These are phyloP conservation scores for Mortierella claussenii DNA, from an alignment of 192 early-diverging fungal genomes.

Conservation along the genomic window DNA sequence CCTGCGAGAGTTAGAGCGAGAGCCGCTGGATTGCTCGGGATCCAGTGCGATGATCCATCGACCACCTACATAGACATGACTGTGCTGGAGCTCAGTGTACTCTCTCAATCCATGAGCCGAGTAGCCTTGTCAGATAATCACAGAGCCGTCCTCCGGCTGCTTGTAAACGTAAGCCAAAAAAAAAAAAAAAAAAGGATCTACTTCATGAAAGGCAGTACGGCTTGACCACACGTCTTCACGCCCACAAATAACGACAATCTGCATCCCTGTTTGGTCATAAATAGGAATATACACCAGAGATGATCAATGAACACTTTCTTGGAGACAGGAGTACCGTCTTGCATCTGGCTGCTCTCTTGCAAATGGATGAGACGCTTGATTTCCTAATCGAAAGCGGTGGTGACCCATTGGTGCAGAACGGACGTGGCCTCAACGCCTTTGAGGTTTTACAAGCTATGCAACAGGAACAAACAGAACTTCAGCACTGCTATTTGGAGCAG, in stretches of 20 bases:
- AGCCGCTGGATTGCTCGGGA: slow-evolving; percentile 1
- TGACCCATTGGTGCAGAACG: slow-evolving; percentile 3
- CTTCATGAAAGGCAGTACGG: background rate
- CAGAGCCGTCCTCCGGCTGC: background rate
- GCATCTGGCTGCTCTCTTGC: slow-evolving; percentile 24
- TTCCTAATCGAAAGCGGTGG: slow-evolving; percentile 10
- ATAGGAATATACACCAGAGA: slow-evolving; percentile 2
- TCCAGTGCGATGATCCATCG: slow-evolving; percentile 2
- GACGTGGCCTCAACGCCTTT: slow-evolving; percentile 9
- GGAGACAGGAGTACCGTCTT: slow-evolving; percentile 10
- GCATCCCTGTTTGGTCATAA: too few species aligned
- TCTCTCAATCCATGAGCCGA: background rate
- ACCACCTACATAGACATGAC: background rate
- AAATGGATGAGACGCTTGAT: background rate
- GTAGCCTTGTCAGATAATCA: background rate
- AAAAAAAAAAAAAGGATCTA: background rate
- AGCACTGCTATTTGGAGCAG: too few species aligned
- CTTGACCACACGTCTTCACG: too few species aligned
- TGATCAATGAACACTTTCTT: slow-evolving; percentile 6
- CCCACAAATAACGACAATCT: too few species aligned
- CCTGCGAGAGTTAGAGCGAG: background rate
- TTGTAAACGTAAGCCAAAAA: background rate
- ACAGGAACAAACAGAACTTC: background rate
- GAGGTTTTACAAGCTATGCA: slow-evolving; percentile 1
- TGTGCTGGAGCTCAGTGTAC: slow-evolving; percentile 7